These are phyloP conservation scores for Dianthus caryophyllus DNA, from an alignment of 148 eudicot species.

Conservation along the genomic window DNA sequence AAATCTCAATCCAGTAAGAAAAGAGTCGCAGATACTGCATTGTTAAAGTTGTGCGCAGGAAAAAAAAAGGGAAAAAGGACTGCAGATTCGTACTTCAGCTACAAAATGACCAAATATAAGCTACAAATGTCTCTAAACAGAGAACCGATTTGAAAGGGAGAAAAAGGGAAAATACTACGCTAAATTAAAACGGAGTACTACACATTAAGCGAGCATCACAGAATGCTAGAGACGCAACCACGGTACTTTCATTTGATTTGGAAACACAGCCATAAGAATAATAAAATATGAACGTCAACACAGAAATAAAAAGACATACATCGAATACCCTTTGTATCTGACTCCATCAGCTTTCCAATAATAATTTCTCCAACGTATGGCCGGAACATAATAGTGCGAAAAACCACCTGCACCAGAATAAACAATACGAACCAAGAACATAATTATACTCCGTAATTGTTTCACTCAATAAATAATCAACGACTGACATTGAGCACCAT, in stretches of 20 bases:
- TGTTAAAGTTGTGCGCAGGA: too few species aligned
- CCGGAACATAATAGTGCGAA: constrained; percentile 72
- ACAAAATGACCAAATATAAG: not conserved
- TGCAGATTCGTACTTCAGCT: not conserved
- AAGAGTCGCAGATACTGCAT: not conserved
- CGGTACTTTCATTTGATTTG: not conserved
- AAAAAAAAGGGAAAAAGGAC: not conserved
- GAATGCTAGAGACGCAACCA: not conserved
- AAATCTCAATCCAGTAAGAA: too few species aligned
- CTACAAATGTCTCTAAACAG: constrained; percentile 3
- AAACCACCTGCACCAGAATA: constrained; percentile 45
- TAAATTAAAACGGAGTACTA: too few species aligned
- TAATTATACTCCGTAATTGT: not conserved
- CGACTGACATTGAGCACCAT: not conserved
- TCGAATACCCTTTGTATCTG: constrained; percentile 56
- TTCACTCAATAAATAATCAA: not conserved
- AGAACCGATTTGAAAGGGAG: too few species aligned
- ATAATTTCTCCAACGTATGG: constrained; percentile 79
- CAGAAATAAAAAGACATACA: constrained; percentile 35
- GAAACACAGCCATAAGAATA: not conserved
- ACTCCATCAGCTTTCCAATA: constrained; percentile 55
- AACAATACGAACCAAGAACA: not conserved
- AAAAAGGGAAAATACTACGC: too few species aligned
- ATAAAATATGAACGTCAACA: too few species aligned
- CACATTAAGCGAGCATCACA: not conserved